Evolutionary conservation across 495 filamentous ascomycete genomes (phyloP), one percentile per base, ranked within the genome.

Genomic region (Friedmanniomyces simplex): DNA sequence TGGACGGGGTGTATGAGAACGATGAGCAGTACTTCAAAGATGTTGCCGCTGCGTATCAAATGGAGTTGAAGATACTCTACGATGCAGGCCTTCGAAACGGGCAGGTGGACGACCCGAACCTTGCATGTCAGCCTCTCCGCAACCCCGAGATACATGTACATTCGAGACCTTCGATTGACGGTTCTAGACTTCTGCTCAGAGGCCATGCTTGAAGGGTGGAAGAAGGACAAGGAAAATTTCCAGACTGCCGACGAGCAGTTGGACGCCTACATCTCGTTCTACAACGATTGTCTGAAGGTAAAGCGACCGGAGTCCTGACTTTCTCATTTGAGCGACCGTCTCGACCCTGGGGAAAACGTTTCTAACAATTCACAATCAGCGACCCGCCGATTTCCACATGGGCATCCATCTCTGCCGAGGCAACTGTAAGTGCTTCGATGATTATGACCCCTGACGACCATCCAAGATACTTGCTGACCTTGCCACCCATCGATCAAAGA

Each of bases 341-440:
- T 16, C 41, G 41, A 43, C 20, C 5, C 41, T 43, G 3, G 28
- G 28, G 10, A 10, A 32, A 32, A 3, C 41, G 14, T 43, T 5
- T 5, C 46, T 49, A 24, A 49, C 22, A 14, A 8, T 8, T 8
- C 51, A 22, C 81, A 83, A 54, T 32, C 18, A 60, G 47, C 54
- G 56, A 28, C 60, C 56, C 7, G 41, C 10, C 16, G 54, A 63
- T 26, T 54, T 66, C 30, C 55, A 61, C 36, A 22, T 67, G 25
- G 87, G 86, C 55, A 81, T 91, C 5, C 87, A 90, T 64, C 73
- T 90, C 50, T 89, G 87, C 76, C 80, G 85, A 50, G 87, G 87
- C 49, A 93, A 90, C 74, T 89, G 28, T 32, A 32, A 32, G 28
- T 32, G 10, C 28, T 4, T 3, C 28, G 10, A 32, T 32, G 10